Base-by-base conservation (phyloP, 2,329 filamentous ascomycete genomes). In the Hysterium pulicare region DNA sequence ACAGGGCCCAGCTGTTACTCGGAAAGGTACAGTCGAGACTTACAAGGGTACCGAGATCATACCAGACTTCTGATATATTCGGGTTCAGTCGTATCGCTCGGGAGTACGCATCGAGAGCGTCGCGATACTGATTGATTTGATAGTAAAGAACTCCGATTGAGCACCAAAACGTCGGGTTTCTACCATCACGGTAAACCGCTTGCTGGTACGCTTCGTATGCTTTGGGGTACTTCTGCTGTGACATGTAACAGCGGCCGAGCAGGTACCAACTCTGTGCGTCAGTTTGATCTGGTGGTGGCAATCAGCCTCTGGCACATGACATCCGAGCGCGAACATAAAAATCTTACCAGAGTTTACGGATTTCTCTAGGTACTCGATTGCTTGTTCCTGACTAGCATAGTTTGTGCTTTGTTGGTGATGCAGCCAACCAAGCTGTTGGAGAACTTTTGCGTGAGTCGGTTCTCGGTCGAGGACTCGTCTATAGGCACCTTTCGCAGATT, bases 191-290 rank as follows among this genome's bases (percentile, higher is more conserved):
- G 64, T 98, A 98, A 30, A 98, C 93, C 2, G 93, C 93, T 73
- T 98, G 93, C 66, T 98, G 93, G 68, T 97, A 97, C 5, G 93
- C 91, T 64, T 98, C 93, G 59, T 97, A 97, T 0, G 93, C 93
- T 68, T 97, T 97, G 59, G 91, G 91, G 59, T 97, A 97, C 68
- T 97, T 97, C 67, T 95, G 89, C 71, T 96, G 91, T 53, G 91
- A 94, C 93, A 98, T 97, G 76, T 97, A 98, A 74, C 93, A 97
- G 56, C 93, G 84, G 33, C 93, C 93, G 39, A 98, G 82, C 21
- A 98, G 79, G 69, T 98, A 98, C 93, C 93, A 98, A 71, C 91
- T 97, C 71, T 97, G 93, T 19, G 93, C 90, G 70, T 97, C 93
- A 51, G 78, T 86, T 70, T 95, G 90, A 62, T 98, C 91, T 91